These are phyloP conservation scores for Lipomyces oligophaga DNA, from an alignment of 805 yeast species.

Conservation along the genomic window DNA sequence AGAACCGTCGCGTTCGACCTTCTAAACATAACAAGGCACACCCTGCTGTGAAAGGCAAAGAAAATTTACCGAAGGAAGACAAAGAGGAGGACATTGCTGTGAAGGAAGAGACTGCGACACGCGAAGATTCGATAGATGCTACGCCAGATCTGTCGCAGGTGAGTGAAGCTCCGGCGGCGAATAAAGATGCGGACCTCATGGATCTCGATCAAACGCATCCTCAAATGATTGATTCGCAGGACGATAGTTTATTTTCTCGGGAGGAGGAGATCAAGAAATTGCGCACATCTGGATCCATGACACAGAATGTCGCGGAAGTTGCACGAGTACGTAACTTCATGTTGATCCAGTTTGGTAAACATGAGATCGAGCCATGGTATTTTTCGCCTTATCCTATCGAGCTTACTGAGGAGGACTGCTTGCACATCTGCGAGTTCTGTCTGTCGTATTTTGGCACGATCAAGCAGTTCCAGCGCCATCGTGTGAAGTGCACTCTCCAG, in stretches of 20 bases:
- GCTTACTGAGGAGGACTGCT: conserved; percentile 83
- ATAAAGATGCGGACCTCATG: conserved; percentile 58
- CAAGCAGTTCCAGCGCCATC: conserved; percentile 88
- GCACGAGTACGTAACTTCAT: conserved; percentile 84
- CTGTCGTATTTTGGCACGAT: conserved; percentile 81
- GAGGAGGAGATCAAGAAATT: conserved; percentile 91
- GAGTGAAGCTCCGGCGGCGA: conserved; percentile 19
- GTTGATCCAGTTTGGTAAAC: conserved; percentile 78
- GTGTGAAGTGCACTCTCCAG: conserved; percentile 78
- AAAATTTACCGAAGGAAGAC: no score
- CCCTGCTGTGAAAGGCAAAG: conserved; percentile 40
- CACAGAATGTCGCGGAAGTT: conserved; percentile 79
- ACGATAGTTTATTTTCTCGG: conserved; percentile 68
- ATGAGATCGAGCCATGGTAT: conserved; percentile 97
- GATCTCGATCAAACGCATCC: conserved; percentile 81
- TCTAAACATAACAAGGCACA: conserved; percentile 5
- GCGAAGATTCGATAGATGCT: conserved; percentile 4
- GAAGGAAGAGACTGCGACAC: conserved; percentile 13
- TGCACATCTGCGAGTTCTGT: conserved; percentile 89
- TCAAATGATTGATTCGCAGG: conserved; percentile 59
- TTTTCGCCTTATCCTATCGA: conserved; percentile 96
- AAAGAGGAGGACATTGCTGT: no score
- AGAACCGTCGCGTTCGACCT: conserved; percentile 11
- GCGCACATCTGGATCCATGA: conserved; percentile 96
- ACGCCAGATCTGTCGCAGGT: background rate